Evolutionary conservation across 768 basidiomycete species (phyloP), one percentile per base, ranked within the genome.

Genomic region (Trametopsis cervina): DNA sequence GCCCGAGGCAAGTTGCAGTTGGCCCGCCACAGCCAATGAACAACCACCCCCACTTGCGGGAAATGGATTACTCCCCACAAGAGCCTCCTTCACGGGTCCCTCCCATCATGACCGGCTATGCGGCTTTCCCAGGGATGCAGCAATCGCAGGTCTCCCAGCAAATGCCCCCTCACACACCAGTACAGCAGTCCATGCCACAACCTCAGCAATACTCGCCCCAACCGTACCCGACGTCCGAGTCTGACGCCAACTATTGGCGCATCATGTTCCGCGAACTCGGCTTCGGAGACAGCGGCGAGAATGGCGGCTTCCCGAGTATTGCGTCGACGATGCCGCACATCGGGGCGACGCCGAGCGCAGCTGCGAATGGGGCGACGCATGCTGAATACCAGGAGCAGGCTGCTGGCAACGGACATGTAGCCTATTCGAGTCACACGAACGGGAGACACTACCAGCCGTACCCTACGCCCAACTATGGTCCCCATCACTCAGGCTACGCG

Each of bases 171-270:
- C 70, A 50, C 24, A 50, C 44, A 4, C 46, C 38, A 24, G 46
- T 47, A 4, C 52, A 41, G 27, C 50, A 22, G 11, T 46, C 21
- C 42, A 49, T 25, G 35, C 49, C 36, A 17, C 26, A 36, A n/a
- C 15, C 10, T 23, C 1, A 35, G 12, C 22, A 41, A 35, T n/a
- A 9, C 44, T 46, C 33, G 15, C 39, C 40, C 12, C 48, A 44
- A 41, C 15, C 51, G 29, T 51, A 40, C 39, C 43, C 49, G 40
- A 44, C 52, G 29, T 50, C 58, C 21, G 78, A 80, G 54, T 69
- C 73, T n/a, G 85, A 89, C 60, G 75, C 75, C 10, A 70, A 77
- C 46, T 89, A 89, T 63, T 86, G 79, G 73, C 77, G 78, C 54
- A 78, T 77, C 50, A 87, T 89, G 83, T 78, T 85, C 54, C 65